Conservation (phyloP, 805 yeast species). For the Kuraishia molischiana region DNA sequence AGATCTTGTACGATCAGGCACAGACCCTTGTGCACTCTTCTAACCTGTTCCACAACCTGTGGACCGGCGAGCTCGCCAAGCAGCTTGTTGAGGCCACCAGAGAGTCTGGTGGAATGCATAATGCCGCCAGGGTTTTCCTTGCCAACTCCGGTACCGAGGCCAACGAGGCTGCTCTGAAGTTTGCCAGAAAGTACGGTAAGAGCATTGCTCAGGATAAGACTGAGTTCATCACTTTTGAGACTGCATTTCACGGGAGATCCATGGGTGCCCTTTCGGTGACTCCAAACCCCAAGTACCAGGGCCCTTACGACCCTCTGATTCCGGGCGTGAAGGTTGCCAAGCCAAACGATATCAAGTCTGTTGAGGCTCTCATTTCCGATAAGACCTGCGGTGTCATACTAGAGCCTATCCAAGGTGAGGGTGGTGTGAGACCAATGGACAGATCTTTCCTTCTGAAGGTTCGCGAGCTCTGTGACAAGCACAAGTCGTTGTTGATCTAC, state of each 20-base stretch:
- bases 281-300: slow-evolving; percentile 86
- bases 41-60: slow-evolving; percentile 75
- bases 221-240: slow-evolving; percentile 80
- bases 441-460: slow-evolving; percentile 55
- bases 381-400: slow-evolving; percentile 86
- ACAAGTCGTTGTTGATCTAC: slow-evolving; percentile 70
- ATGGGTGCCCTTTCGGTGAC: slow-evolving; percentile 92
- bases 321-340: slow-evolving; percentile 75
- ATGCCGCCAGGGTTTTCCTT: slow-evolving; percentile 65
- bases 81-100: slow-evolving; percentile 62
- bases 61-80: slow-evolving; percentile 72
- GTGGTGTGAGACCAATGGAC: slow-evolving; percentile 73
- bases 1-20: slow-evolving; percentile 66
- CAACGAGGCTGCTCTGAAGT: slow-evolving; percentile 49
- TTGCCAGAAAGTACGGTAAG: slow-evolving; percentile 73
- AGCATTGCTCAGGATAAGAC: slow-evolving; percentile 40
- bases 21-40: slow-evolving; percentile 70
- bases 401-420: slow-evolving; percentile 98
- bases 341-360: slow-evolving; percentile 49
- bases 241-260: slow-evolving; percentile 92
- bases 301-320: slow-evolving; percentile 84
- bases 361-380: slow-evolving; percentile 44
- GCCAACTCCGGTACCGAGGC: slow-evolving; percentile 56
- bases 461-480: slow-evolving; percentile 54
- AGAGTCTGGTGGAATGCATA: slow-evolving; percentile 66